Evolutionary conservation across 2,329 filamentous ascomycete species (phyloP).

Genomic region (Berkeleyomyces rouxiae): DNA sequence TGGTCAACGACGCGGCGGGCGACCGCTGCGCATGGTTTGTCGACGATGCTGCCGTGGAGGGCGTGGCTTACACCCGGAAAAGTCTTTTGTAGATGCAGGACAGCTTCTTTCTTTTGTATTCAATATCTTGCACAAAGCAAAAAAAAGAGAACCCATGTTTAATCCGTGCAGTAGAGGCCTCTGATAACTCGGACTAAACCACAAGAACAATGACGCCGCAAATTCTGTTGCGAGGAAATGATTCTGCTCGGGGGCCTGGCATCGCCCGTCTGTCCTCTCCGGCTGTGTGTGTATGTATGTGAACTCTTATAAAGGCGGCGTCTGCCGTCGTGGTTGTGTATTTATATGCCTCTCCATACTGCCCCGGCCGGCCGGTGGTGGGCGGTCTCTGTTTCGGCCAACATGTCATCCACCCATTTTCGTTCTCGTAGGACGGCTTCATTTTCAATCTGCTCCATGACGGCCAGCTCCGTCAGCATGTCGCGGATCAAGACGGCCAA

Average conservation of each 20-base stretch:
- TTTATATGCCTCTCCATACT: constrained; percentile 28
- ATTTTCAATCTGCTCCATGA: constrained; percentile 45
- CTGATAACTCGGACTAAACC: background rate
- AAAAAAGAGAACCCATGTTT: background rate
- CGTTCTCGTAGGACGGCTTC: constrained; percentile 40
- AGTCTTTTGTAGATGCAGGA: constrained; percentile 33
- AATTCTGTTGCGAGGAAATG: too few relatives aligned
- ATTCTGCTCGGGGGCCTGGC: too few relatives aligned
- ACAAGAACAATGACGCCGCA: too few relatives aligned
- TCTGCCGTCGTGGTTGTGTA: background rate
- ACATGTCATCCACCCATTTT: constrained; percentile 42
- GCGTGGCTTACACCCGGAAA: constrained; percentile 64
- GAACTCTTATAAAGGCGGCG: background rate
- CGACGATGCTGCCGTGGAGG: constrained; percentile 70
- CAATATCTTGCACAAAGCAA: background rate
- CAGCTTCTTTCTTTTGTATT: too few relatives aligned
- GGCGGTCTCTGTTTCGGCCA: constrained; percentile 24
- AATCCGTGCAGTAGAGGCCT: background rate
- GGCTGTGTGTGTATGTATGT: background rate
- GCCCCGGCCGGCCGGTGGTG: constrained; percentile 25
- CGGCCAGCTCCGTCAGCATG: constrained; percentile 45
- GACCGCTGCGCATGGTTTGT: constrained; percentile 94
- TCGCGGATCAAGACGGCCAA: constrained; percentile 34
- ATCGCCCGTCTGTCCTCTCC: too few relatives aligned
- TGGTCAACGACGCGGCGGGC: constrained; percentile 71